phyloP scores from a whole-genome alignment of 177 flowering plant species.

The Vitis hybrid region DNA sequence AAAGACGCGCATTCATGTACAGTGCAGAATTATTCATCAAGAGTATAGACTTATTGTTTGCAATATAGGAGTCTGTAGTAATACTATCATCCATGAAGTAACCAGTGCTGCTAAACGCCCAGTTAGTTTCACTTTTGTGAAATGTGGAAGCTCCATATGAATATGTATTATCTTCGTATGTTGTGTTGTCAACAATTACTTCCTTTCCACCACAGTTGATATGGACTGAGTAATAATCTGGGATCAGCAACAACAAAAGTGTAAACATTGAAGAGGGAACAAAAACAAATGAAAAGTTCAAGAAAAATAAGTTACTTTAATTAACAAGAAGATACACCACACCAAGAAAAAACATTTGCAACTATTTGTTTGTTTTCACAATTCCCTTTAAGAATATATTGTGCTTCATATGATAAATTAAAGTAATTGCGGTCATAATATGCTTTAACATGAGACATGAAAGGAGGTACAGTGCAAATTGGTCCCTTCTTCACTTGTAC shows the following conservation, averaged over 20 bases:
- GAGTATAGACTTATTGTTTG: slow-evolving; percentile 7
- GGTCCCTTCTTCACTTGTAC: too few species aligned
- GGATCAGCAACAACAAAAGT: not conserved
- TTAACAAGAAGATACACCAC: too few species aligned
- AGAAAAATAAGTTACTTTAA: too few species aligned
- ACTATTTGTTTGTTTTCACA: too few species aligned
- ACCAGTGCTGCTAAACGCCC: slow-evolving; percentile 31
- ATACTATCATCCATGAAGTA: slow-evolving; percentile 10
- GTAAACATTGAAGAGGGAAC: not conserved
- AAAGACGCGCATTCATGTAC: slow-evolving; percentile 21
- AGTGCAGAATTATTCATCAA: slow-evolving; percentile 4
- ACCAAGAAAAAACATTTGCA: too few species aligned
- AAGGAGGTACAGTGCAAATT: too few species aligned
- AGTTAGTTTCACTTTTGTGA: slow-evolving; percentile 1
- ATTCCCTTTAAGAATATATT: too few species aligned
- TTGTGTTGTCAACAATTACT: slow-evolving; percentile 5
- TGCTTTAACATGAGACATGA: too few species aligned
- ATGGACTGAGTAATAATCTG: slow-evolving; percentile 23
- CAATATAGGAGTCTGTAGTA: not conserved
- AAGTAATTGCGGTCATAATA: too few species aligned
- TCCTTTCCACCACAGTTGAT: slow-evolving; percentile 42
- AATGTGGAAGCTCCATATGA: not conserved
- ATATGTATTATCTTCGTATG: not conserved
- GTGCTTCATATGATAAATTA: too few species aligned
- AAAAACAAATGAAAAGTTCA: too few species aligned